These are phyloP conservation scores for Lasiosphaeriaceae sp. DNA, from an alignment of 495 filamentous ascomycete genomes.

Conservation along the genomic window DNA sequence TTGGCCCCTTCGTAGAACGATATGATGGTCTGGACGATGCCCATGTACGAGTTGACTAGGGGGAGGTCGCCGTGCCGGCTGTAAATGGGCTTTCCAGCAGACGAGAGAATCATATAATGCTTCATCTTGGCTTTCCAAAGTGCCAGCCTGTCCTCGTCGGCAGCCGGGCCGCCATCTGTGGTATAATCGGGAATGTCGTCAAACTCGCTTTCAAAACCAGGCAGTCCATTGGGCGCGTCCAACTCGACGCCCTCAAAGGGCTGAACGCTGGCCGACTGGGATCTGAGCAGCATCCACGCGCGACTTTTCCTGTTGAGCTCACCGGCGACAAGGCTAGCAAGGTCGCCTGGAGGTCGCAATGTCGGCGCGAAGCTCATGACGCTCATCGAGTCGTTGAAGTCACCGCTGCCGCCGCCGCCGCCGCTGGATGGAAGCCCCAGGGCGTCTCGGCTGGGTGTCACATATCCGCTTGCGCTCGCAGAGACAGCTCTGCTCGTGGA, in stretches of 20 bases:
- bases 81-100: constrained; percentile 97
- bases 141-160: constrained; percentile 58
- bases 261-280: constrained; percentile 54
- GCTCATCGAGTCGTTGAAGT: constrained; percentile 76
- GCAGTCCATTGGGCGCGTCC: constrained; percentile 50
- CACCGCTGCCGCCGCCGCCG: constrained; percentile 29
- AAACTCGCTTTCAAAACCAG: constrained; percentile 72
- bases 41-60: constrained; percentile 86
- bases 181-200: constrained; percentile 66
- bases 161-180: constrained; percentile 50
- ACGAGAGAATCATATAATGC: constrained; percentile 93
- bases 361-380: constrained; percentile 79
- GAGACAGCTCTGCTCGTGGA: constrained; percentile 43
- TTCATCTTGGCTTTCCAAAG: constrained; percentile 87
- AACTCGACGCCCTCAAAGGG: constrained; percentile 49
- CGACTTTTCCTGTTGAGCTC: constrained; percentile 53
- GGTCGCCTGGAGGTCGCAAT: constrained; percentile 64
- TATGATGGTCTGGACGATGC: constrained; percentile 95
- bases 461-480: constrained; percentile 29
- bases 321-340: constrained; percentile 79
- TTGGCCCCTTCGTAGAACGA: constrained; percentile 85
- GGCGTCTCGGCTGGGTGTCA: constrained; percentile 23
- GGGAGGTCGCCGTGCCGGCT: constrained; percentile 88
- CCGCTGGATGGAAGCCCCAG: constrained; percentile 48
- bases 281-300: constrained; percentile 56